Evolutionary conservation across 2,329 filamentous ascomycete genomes (phyloP), one percentile per base, ranked within the genome.

Genomic region (Beauveria brongniartii): DNA sequence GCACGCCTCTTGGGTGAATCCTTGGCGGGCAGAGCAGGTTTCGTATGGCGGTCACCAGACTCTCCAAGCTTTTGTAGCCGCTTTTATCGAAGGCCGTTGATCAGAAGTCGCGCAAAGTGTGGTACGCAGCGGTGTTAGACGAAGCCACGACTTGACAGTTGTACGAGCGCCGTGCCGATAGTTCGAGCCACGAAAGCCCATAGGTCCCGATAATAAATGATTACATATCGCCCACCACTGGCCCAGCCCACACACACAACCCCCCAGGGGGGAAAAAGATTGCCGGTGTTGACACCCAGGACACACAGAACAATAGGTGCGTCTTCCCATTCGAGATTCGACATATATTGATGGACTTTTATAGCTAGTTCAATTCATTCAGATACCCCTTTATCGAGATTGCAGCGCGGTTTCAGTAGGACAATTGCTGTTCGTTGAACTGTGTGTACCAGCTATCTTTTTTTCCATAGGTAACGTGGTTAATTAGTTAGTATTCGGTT

Each of bases 1-100:
- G 56, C 56, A 52, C 50, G 48, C 57, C 57, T 59, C 57, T 40
- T 40, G 34, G 24, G 43, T 52, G 50, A 52, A 30, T 59, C 44
- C 46, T 59, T 40, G 47, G 56, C 37, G 56, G 56, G 26, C 44
- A 37, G 30, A 34, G 37, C 56, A 24, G 56, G 24, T 44, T 44
- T 44, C 26, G 22, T 43, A 40, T 52, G 24, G 47, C 37, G 26
- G 56, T 41, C 46, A 47, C 20, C 22, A 47, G 34, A 28, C 20
- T 43, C 18, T 20, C 14, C 43, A 22, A 22, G 34, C 22, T 10
- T 41, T 41, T 10, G 18, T 28, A 41, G 40, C 30, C 16, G 46
- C 22, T 22, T 41, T 41, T 48, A 28, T 26, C 20, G 44, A 41
- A 28, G 14, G 28, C 22, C 30, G 20, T 41, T 50, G 9, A 48